Conservation (phyloP, 768 basidiomycete genomes). For the Paxillus involutus region DNA sequence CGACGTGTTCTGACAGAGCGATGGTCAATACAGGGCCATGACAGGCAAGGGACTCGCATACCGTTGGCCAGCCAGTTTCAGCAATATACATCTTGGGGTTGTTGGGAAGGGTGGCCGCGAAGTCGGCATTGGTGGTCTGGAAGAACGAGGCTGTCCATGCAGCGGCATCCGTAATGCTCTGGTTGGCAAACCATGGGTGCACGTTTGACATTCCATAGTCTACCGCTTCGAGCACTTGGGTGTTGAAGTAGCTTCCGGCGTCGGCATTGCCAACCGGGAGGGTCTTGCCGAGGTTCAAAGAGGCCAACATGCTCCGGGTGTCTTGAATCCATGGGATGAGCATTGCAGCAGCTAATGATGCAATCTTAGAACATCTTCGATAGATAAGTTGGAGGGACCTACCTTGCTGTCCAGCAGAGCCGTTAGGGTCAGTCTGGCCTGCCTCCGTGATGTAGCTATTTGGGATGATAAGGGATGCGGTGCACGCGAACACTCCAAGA, state of each 20-base stretch:
- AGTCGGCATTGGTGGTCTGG: slow-evolving; percentile 55
- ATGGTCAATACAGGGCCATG: neutral
- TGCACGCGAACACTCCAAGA: neutral
- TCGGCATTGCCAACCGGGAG: slow-evolving; percentile 80
- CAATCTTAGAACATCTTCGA: neutral
- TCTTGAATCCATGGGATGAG: slow-evolving; percentile 68
- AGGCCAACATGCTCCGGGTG: slow-evolving; percentile 54
- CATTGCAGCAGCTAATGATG: slow-evolving; percentile 50
- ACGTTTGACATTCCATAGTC: slow-evolving; percentile 90
- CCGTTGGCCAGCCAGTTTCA: slow-evolving; percentile 89
- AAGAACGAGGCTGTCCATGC: slow-evolving; percentile 86
- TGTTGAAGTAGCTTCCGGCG: slow-evolving; percentile 85
- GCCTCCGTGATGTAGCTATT: slow-evolving; percentile 57
- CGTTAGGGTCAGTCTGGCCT: slow-evolving; percentile 54
- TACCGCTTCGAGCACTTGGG: slow-evolving; percentile 54
- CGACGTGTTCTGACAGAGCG: slow-evolving; percentile 51
- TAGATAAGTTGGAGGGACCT: neutral
- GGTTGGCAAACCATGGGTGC: slow-evolving; percentile 92
- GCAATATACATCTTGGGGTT: slow-evolving; percentile 86
- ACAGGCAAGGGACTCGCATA: slow-evolving; percentile 29
- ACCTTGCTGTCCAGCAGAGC: slow-evolving; percentile 50
- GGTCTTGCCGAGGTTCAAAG: slow-evolving; percentile 55
- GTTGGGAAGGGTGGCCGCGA: slow-evolving; percentile 62
- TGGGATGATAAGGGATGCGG: slow-evolving; percentile 2
- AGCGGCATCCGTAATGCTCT: slow-evolving; percentile 64